Percentiles rank a stretch among this genome's conserved stretches.
phyloP scores from a whole-genome alignment of 2,329 filamentous ascomycete species.

The Botrytis hyacinthi region DNA sequence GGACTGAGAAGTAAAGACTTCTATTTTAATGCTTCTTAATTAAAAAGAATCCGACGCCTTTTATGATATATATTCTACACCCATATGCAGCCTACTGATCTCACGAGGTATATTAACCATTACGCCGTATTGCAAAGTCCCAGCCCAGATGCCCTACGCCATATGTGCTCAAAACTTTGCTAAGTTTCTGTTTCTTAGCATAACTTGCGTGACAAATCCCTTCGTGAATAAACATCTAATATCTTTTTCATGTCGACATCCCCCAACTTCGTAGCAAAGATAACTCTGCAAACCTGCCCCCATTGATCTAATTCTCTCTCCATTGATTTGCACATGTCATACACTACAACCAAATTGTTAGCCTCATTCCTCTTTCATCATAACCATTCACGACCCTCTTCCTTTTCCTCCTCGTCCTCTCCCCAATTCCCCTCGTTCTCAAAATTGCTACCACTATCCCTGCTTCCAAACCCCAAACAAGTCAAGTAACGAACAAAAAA shows the following conservation, averaged over 20 bases:
- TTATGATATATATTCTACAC: constrained; percentile 5
- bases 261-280: background rate
- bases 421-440: background rate
- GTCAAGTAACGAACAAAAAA: background rate
- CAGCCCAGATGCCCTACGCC: background rate
- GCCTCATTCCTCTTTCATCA: constrained; percentile 1
- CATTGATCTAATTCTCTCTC: constrained; percentile 56
- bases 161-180: background rate
- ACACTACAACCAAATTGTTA: constrained; percentile 46
- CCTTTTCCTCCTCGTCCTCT: background rate
- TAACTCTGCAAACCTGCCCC: background rate
- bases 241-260: background rate
- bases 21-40: background rate
- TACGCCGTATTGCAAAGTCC: background rate
- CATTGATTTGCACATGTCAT: constrained; percentile 65
- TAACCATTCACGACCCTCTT: background rate
- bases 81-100: constrained; percentile 16
- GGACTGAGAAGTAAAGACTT: background rate
- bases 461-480: background rate
- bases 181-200: background rate
- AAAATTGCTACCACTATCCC: background rate
- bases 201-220: background rate
- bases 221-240: too few relatives aligned
- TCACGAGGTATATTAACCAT: constrained; percentile 6
- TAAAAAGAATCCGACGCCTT: background rate